Evolutionary conservation across 1,139 yeast species (phyloP).

Genomic region (Insectozyma bohioensis): DNA sequence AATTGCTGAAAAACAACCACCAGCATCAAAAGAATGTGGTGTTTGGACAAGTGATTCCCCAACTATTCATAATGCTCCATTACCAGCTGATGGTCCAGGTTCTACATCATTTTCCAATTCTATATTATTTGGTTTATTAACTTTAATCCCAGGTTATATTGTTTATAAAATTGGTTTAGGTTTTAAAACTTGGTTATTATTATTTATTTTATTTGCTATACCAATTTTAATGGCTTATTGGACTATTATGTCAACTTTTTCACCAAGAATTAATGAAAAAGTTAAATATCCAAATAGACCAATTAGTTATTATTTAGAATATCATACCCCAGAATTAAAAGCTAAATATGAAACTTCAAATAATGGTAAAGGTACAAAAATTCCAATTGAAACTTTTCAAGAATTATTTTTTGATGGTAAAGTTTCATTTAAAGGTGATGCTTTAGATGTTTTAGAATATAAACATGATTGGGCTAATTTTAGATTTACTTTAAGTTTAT

Average conservation of each 20-base stretch:
- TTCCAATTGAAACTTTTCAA: constrained; percentile 92
- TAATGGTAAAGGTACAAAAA: constrained; percentile 65
- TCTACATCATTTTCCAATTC: constrained; percentile 71
- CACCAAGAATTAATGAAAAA: constrained; percentile 82
- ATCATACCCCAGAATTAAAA: constrained; percentile 73
- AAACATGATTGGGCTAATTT: constrained; percentile 92
- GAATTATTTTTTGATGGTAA: constrained; percentile 82
- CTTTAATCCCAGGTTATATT: constrained; percentile 64
- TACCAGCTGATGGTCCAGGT: constrained; percentile 93
- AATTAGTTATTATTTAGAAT: constrained; percentile 75
- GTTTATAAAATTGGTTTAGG: constrained; percentile 75
- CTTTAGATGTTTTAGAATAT: constrained; percentile 77
- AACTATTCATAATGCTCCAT: constrained; percentile 79
- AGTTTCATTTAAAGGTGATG: constrained; percentile 87
- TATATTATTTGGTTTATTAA: constrained; percentile 50
- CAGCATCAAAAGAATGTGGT: constrained; percentile 52
- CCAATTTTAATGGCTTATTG: constrained; percentile 83
- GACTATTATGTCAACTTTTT: constrained; percentile 73
- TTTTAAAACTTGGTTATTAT: constrained; percentile 60
- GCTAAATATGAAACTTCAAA: constrained; percentile 58
- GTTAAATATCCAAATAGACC: constrained; percentile 76
- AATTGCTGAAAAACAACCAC: constrained; percentile 49
- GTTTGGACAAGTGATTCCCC: constrained; percentile 66
- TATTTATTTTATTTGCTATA: constrained; percentile 51
- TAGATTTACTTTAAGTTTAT: constrained; percentile 74